These are phyloP conservation scores for Bryum argenteum DNA, from an alignment of 225 moss, liverwort and hornwort genomes.

Conservation along the genomic window DNA sequence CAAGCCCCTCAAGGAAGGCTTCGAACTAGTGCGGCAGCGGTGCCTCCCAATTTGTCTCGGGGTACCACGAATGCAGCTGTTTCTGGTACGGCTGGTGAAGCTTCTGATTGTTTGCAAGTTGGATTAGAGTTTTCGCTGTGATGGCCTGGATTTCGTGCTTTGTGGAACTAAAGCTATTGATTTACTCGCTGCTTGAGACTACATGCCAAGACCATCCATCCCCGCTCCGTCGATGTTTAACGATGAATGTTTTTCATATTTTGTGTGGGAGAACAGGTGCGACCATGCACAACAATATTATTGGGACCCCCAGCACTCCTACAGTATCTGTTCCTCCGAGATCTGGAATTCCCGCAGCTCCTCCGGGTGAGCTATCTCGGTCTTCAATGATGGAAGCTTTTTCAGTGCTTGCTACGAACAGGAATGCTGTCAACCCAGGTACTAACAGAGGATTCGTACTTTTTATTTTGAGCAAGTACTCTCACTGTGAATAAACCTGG, in stretches of 20 bases:
- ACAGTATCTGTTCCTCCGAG: conserved; percentile 39
- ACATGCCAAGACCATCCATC: not conserved
- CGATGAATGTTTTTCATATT: conserved; percentile 20
- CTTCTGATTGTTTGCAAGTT: conserved; percentile 25
- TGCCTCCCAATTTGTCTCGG: conserved; percentile 23
- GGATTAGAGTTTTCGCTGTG: conserved; percentile 10
- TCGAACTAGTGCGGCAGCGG: conserved; percentile 18
- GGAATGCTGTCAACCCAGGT: conserved; percentile 27
- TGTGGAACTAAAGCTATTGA: conserved; percentile 20
- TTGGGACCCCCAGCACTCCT: conserved; percentile 37
- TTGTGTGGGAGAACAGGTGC: conserved; percentile 44
- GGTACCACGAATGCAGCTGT: conserved; percentile 24
- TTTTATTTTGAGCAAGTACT: not conserved
- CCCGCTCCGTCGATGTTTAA: not conserved
- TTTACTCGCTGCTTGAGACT: not conserved
- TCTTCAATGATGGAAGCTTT: conserved; percentile 38
- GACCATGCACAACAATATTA: conserved; percentile 23
- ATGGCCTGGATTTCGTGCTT: conserved; percentile 15
- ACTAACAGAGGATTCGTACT: not conserved
- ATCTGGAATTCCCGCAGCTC: conserved; percentile 35
- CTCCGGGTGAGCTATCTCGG: conserved; percentile 40
- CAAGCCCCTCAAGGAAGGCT: conserved; percentile 38
- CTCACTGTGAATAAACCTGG: not conserved
- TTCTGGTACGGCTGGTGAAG: conserved; percentile 41
- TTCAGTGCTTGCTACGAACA: conserved; percentile 29